Conservation (phyloP, 768 basidiomycete species). For the Boletus patriciae region DNA sequence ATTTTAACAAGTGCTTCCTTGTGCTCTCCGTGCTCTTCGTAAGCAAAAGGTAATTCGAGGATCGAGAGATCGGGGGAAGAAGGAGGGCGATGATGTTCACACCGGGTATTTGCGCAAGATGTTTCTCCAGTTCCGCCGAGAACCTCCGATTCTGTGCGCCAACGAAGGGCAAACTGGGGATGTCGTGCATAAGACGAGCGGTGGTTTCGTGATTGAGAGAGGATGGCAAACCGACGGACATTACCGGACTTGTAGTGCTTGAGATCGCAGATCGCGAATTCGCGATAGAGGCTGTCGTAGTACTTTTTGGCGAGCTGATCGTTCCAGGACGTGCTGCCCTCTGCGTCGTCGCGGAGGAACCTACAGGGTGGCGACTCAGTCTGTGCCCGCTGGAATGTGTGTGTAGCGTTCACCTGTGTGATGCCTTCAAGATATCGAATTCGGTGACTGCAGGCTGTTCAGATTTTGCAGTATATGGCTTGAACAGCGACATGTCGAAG, state of each 20-base stretch:
- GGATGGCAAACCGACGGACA: slow-evolving; percentile 42
- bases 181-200: background rate
- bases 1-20: slow-evolving; percentile 90
- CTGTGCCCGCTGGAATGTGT: background rate
- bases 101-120: slow-evolving; percentile 89
- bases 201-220: background rate
- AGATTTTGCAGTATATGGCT: slow-evolving; percentile 6
- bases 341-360: slow-evolving; percentile 65
- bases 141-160: slow-evolving; percentile 92
- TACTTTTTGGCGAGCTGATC: slow-evolving; percentile 87
- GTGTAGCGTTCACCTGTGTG: slow-evolving; percentile 55
- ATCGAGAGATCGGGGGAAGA: slow-evolving; percentile 52
- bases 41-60: slow-evolving; percentile 88
- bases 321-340: slow-evolving; percentile 54
- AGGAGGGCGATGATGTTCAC: slow-evolving; percentile 54
- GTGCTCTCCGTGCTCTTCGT: slow-evolving; percentile 70
- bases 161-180: slow-evolving; percentile 80
- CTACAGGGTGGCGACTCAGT: slow-evolving; percentile 36
- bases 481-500: slow-evolving; percentile 11
- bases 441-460: slow-evolving; percentile 40
- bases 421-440: slow-evolving; percentile 73
- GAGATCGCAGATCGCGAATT: slow-evolving; percentile 89
- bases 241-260: slow-evolving; percentile 95
- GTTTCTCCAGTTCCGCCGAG: slow-evolving; percentile 81
- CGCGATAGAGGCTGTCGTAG: slow-evolving; percentile 84